Conservation (phyloP, 1,139 yeast species). For the Yarrowia galli region DNA sequence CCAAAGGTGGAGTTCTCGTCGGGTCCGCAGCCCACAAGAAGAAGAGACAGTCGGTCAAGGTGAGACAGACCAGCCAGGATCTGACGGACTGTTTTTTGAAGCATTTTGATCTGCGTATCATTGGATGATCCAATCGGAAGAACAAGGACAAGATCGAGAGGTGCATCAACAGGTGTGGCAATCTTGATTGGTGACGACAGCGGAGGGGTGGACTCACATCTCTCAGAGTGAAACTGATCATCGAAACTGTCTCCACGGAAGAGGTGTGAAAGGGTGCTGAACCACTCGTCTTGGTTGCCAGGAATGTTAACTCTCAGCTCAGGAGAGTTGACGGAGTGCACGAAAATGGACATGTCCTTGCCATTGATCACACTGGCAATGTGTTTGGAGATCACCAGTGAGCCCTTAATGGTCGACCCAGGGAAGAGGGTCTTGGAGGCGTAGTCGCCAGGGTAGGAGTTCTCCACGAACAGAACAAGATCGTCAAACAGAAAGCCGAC, state of each 20-base stretch:
- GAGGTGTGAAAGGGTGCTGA: neutral
- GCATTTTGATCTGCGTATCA: constrained; percentile 3
- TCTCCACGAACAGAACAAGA: constrained; percentile 24
- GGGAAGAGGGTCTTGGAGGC: constrained; percentile 22
- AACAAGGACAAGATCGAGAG: constrained; percentile 13
- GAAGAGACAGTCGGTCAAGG: constrained; percentile 23
- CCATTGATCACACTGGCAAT: constrained; percentile 8
- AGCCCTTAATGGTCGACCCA: constrained; percentile 20
- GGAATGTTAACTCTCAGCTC: constrained; percentile 14
- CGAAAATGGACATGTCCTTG: constrained; percentile 2
- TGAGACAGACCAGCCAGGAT: constrained; percentile 5
- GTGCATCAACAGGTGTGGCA: constrained; percentile 8
- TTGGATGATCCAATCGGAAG: constrained; percentile 15
- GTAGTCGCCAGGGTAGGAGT: constrained; percentile 12
- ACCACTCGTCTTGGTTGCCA: constrained; percentile 21
- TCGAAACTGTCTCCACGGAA: neutral
- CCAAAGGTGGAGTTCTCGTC: constrained; percentile 3
- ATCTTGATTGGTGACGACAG: neutral
- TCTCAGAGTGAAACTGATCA: neutral
- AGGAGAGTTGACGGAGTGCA: constrained; percentile 11
- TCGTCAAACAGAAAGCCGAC: constrained; percentile 24
- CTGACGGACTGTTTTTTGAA: constrained; percentile 5
- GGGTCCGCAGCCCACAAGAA: constrained; percentile 28
- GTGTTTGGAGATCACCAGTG: constrained; percentile 21
- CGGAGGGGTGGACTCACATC: neutral